These are phyloP conservation scores for Colletotrichum eremochloae DNA, from an alignment of 2,329 filamentous ascomycete genomes.

Conservation along the genomic window DNA sequence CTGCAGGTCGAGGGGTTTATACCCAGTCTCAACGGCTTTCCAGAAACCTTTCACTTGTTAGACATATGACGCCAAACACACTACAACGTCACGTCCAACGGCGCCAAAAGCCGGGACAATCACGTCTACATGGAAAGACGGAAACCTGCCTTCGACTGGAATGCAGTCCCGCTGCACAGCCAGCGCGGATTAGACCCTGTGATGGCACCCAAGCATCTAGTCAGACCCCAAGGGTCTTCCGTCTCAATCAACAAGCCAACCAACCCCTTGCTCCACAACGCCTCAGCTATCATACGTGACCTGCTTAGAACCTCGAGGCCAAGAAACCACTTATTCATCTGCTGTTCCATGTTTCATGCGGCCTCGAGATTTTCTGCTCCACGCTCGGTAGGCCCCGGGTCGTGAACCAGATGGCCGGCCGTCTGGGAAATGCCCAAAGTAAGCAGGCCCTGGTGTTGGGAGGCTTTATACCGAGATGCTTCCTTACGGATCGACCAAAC, in stretches of 20 bases:
- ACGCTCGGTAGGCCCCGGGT: background rate
- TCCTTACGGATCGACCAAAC: too few species aligned
- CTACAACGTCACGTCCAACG: conserved; percentile 33
- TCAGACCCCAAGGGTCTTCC: conserved; percentile 18
- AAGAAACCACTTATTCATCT: background rate
- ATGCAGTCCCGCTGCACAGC: conserved; percentile 19
- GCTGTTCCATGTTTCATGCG: conserved; percentile 25
- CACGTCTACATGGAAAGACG: conserved; percentile 22
- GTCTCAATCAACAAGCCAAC: conserved; percentile 29
- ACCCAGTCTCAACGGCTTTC: conserved; percentile 13
- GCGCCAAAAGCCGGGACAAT: conserved; percentile 9
- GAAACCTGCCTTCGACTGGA: conserved; percentile 31
- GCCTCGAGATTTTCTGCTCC: conserved; percentile 6
- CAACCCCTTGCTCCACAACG: conserved; percentile 30
- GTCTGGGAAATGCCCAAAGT: background rate
- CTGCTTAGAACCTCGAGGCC: conserved; percentile 6
- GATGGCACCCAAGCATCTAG: conserved; percentile 1
- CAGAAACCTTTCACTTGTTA: conserved; percentile 2
- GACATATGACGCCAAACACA: conserved; percentile 26
- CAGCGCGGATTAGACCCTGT: conserved; percentile 33
- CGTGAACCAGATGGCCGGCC: background rate
- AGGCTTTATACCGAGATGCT: background rate
- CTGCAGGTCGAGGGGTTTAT: background rate
- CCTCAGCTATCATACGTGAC: conserved; percentile 7
- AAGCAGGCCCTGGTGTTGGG: background rate